Conservation (phyloP, 202 grass and related monocot species). For the Digitaria exilis region DNA sequence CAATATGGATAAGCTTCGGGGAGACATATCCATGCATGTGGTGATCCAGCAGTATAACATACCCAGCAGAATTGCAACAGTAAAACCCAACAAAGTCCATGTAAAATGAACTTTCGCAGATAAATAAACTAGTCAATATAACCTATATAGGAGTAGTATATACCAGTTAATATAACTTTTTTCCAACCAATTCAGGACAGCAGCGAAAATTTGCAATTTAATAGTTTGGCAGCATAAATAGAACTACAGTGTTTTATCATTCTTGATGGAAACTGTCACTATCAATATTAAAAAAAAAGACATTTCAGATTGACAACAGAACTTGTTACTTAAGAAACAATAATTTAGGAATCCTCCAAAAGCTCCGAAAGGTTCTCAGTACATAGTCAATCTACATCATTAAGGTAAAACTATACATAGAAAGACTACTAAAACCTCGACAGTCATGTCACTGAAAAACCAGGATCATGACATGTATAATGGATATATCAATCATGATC, state of each 20-base stretch:
- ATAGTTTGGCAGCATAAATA: not conserved
- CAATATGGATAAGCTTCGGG: constrained; percentile 15
- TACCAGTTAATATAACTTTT: not conserved
- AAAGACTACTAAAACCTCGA: not conserved
- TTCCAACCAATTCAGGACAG: not conserved
- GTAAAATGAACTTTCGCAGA: not conserved
- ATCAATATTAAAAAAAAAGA: not conserved
- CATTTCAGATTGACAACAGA: not conserved
- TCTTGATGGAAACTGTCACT: not conserved
- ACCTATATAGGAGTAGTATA: no score
- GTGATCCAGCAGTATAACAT: not conserved
- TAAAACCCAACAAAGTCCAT: not conserved
- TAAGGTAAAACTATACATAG: not conserved
- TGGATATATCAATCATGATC: not conserved
- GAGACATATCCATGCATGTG: not conserved
- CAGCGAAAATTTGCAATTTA: not conserved
- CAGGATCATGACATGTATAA: not conserved
- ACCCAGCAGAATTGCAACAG: not conserved
- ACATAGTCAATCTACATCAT: not conserved
- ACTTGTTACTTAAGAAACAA: not conserved
- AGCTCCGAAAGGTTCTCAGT: not conserved
- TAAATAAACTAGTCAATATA: not conserved
- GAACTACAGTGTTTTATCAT: not conserved
- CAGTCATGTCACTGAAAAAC: not conserved
- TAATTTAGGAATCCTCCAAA: not conserved